Conservation (phyloP, 2,329 filamentous ascomycete species). For the Claviceps fusiformis region DNA sequence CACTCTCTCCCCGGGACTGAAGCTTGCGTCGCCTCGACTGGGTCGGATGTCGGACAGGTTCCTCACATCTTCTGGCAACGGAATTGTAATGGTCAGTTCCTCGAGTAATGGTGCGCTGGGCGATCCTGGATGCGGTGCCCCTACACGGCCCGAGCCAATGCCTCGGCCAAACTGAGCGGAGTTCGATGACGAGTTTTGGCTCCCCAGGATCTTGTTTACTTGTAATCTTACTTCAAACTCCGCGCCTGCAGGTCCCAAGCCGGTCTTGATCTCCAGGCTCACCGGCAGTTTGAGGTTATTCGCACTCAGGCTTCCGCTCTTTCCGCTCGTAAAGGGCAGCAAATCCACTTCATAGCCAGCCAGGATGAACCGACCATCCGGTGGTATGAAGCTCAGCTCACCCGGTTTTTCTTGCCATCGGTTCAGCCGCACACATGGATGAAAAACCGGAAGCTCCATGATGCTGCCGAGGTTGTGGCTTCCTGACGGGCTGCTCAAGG, state of each 20-base stretch:
- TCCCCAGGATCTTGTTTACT: constrained; percentile 50
- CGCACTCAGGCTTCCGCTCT: constrained; percentile 38
- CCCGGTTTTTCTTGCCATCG: constrained; percentile 81
- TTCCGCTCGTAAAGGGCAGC: constrained; percentile 53
- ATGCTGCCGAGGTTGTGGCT: constrained; percentile 60
- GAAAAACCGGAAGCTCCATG: constrained; percentile 84
- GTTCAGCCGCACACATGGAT: constrained; percentile 85
- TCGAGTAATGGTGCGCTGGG: constrained; percentile 53
- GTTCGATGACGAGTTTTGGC: constrained; percentile 18
- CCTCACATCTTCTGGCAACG: constrained; percentile 64
- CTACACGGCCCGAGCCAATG: constrained; percentile 25
- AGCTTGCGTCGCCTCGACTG: constrained; percentile 70
- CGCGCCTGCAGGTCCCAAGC: constrained; percentile 57
- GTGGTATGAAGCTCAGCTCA: constrained; percentile 89
- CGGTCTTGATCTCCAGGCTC: constrained; percentile 66
- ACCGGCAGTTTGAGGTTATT: constrained; percentile 70
- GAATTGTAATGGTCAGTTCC: constrained; percentile 64
- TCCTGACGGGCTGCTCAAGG: constrained; percentile 67
- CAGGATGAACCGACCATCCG: constrained; percentile 85
- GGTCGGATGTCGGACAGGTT: constrained; percentile 74
- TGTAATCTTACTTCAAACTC: constrained; percentile 82
- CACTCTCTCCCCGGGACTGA: constrained; percentile 55
- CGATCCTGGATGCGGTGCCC: constrained; percentile 35
- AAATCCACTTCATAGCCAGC: constrained; percentile 92
- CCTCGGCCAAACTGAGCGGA: constrained; percentile 28